Base-by-base conservation (phyloP, 805 yeast species). In the Dipodascus geniculatus region DNA sequence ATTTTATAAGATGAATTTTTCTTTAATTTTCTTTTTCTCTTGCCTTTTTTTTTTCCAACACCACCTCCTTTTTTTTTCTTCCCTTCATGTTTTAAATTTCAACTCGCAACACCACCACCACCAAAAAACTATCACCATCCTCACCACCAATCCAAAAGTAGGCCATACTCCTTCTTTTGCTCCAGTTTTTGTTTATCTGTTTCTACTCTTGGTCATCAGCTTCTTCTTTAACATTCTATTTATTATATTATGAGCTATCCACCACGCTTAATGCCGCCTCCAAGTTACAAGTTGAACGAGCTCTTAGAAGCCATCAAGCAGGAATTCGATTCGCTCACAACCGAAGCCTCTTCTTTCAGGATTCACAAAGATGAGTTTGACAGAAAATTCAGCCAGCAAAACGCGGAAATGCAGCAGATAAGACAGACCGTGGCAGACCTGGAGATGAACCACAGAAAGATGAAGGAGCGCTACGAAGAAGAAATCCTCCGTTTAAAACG, bases 381-480 rank as follows among this genome's bases (percentile, higher is more conserved):
- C 69, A 74, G 84, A 61, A 90, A 90, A 67, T 83, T 88, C 66
- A 83, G 80, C 65, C 97, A 90, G 71, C 97, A 91, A 70, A 83
- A 88, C 54, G 85, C 83, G 52, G 99, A 93, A 69, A 82, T 91
- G 79, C 90, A 89, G 66, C 95, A 87, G 67, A 89, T 91, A 55
- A 80, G 96, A 64, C 95, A 89, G 65, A 87, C 96, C 9, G 96
- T 91, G 24, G 89, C 83, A 65, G 98, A 93, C 67, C 78, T 91
- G 63, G 97, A 91, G 69, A 79, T 84, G 78, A 91, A 96, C 42
- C 98, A 91, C 73, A 78, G 96, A 61, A 87, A 87, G 66, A 86
- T 93, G 78, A 90, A 91, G 71, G 97, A 91, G 65, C 89, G 90
- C 49, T 93, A 91, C 70, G 97, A 91, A 69, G 96, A 87, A 63